Percentiles rank a stretch among this genome's conserved stretches.
phyloP scores from a whole-genome alignment of 2,329 filamentous ascomycete species.

The Massarina eburnea region DNA sequence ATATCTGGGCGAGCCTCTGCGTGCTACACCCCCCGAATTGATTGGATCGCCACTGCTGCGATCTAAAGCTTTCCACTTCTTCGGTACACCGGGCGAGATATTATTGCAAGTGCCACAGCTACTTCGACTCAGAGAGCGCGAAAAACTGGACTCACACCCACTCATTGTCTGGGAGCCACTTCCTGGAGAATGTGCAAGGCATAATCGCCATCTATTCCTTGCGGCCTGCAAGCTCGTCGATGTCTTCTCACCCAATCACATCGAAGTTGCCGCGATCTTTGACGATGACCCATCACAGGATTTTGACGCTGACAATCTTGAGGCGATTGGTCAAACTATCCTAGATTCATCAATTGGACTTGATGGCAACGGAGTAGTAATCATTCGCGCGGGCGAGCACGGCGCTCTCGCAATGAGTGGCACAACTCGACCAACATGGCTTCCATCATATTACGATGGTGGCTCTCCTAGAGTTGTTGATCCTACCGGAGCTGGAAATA shows the following conservation, averaged over 20 bases:
- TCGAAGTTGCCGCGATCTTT: constrained; percentile 20
- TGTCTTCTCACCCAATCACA: constrained; percentile 28
- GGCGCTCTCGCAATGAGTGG: constrained; percentile 9
- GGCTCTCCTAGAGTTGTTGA: constrained; percentile 14
- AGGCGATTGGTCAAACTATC: constrained; percentile 2
- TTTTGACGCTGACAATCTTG: constrained; percentile 4
- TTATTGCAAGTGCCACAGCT: constrained; percentile 14
- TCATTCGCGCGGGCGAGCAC: constrained; percentile 17
- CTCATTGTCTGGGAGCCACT: constrained; percentile 26
- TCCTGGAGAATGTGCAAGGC: constrained; percentile 15
- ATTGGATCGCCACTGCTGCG: constrained; percentile 10
- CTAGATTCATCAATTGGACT: constrained; percentile 1
- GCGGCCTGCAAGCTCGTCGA: constrained; percentile 19
- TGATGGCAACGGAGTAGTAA: constrained; percentile 3
- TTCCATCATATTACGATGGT: constrained; percentile 15
- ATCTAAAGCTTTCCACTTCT: constrained; percentile 19
- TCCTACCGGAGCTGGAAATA: constrained; percentile 26
- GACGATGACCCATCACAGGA: background rate
- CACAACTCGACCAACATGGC: constrained; percentile 6
- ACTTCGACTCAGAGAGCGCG: constrained; percentile 7
- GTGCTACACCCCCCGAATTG: constrained; percentile 11
- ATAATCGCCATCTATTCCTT: constrained; percentile 8
- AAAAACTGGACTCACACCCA: constrained; percentile 5
- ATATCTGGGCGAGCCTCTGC: constrained; percentile 18
- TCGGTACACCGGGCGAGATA: constrained; percentile 21